Base-by-base conservation (phyloP, 192 early-diverging fungal genomes). In the Podila horticola region DNA sequence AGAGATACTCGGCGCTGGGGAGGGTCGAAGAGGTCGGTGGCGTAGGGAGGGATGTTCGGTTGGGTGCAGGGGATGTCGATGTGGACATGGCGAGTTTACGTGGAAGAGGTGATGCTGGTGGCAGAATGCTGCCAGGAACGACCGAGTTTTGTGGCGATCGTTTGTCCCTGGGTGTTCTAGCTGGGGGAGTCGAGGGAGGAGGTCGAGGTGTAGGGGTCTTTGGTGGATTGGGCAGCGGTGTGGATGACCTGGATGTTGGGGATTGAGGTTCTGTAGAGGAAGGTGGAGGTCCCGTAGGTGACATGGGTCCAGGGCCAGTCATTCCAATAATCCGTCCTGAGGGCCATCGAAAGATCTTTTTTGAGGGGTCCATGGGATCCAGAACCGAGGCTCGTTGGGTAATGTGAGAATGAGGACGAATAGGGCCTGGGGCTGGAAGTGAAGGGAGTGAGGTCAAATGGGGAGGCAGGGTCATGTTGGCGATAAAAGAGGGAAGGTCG, bases 181-280 rank as follows among this genome's bases (percentile, higher is more conserved):
- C 64, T 2, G 73, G 58, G 5, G 31, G 45, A 10, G 74, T 63
- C 3, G 74, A 59, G 30, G 41, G 34, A 28, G 9, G 57, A 69
- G 24, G 41, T n/a, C 31, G 49, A 64, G 76, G 77, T 2, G 76
- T 65, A 22, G 66, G 64, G 2, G 59, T 74, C 66, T 67, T 79
- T 41, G 70, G 70, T 4, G 76, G 70, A 48, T 33, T 69, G 17
- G 57, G 70, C 28, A 81, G 36, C 2, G 77, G 71, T 5, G 71
- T 65, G 0, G 67, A 36, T 9, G 62, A 31, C 30, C 71, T 41
- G 4, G 75, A 49, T 48, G 75, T 69, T 4, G 74, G 66, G 22
- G 41, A 45, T 45, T 2, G 41, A 45, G 50, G 5, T 17, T 60
- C 34, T 33, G 66, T 6, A 22, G 45, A 29, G 59, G 60, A 57